A percentile compares a stretch with the other conserved stretches of the same genome.
phyloP scores from a whole-genome alignment of 2,329 filamentous ascomycete genomes.

The Trichoderma sp. region DNA sequence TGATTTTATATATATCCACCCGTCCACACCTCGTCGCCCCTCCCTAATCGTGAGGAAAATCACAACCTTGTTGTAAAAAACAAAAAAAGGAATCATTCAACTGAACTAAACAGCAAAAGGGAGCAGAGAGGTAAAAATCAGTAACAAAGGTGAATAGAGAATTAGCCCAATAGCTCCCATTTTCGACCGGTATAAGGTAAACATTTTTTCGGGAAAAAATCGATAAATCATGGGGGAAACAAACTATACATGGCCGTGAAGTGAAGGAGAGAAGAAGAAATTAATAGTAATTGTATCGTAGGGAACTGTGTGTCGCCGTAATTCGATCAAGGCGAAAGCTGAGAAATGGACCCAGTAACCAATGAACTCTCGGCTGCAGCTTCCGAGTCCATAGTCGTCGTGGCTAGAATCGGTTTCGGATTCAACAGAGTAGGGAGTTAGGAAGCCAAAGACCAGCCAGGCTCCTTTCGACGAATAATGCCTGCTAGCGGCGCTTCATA shows the following conservation, averaged over 20 bases:
- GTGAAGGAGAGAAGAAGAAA: background rate
- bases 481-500: slow-evolving; percentile 39
- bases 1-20: background rate
- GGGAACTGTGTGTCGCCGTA: background rate
- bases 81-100: background rate
- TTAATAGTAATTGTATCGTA: background rate
- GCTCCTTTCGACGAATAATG: background rate
- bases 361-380: background rate
- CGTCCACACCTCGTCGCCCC: background rate
- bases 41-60: background rate
- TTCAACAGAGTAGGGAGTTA: background rate
- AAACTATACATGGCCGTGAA: slow-evolving; percentile 8
- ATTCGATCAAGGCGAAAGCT: background rate
- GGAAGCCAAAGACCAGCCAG: background rate
- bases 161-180: background rate
- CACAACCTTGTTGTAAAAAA: background rate
- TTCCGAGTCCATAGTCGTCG: background rate
- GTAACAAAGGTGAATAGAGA: background rate
- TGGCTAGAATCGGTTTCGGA: background rate
- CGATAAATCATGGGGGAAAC: background rate
- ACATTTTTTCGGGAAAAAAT: background rate
- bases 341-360: background rate
- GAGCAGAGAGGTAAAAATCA: background rate
- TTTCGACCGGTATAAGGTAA: background rate
- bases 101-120: background rate